Evolutionary conservation across 2,329 filamentous ascomycete species (phyloP).

Genomic region (Colletotrichum liriopes): DNA sequence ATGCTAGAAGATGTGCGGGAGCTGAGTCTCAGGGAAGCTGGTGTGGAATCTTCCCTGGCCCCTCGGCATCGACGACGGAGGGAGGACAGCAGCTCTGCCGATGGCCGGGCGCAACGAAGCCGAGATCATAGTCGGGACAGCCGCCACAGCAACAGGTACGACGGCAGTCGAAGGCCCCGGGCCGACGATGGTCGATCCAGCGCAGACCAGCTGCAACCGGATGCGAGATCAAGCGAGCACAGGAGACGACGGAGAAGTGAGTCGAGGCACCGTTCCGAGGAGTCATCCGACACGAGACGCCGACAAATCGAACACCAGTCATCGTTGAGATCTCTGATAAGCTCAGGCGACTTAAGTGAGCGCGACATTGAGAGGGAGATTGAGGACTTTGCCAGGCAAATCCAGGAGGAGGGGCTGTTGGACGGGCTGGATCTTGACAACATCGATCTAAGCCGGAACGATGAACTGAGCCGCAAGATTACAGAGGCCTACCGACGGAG

Average conservation of each 20-base stretch:
- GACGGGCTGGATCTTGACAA: conserved; percentile 93
- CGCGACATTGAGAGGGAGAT: conserved; percentile 90
- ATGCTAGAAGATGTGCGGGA: conserved; percentile 81
- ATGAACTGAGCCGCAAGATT: conserved; percentile 91
- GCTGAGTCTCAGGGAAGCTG: conserved; percentile 80
- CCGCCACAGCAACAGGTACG: conserved; percentile 48
- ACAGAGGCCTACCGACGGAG: conserved; percentile 88
- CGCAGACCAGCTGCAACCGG: conserved; percentile 57
- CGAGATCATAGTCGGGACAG: conserved; percentile 44
- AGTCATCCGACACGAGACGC: conserved; percentile 56
- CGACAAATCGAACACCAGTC: conserved; percentile 89
- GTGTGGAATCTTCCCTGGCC: conserved; percentile 59
- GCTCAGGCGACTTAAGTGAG: conserved; percentile 82
- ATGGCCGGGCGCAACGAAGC: conserved; percentile 38
- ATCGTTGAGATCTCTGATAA: conserved; percentile 87
- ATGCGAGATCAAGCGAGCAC: conserved; percentile 53
- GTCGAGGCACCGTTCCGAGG: conserved; percentile 58
- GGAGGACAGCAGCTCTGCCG: conserved; percentile 41
- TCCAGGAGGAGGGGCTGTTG: conserved; percentile 87
- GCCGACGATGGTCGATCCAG: conserved; percentile 49
- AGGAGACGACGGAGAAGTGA: conserved; percentile 61
- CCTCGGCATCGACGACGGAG: conserved; percentile 46
- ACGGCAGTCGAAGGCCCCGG: conserved; percentile 51
- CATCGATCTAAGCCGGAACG: conserved; percentile 86
- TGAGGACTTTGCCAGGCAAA: conserved; percentile 90